Evolutionary conservation across 208 protist genomes (phyloP), one percentile per base, ranked within the genome.

Genomic region (Wallacemonas sp.): DNA sequence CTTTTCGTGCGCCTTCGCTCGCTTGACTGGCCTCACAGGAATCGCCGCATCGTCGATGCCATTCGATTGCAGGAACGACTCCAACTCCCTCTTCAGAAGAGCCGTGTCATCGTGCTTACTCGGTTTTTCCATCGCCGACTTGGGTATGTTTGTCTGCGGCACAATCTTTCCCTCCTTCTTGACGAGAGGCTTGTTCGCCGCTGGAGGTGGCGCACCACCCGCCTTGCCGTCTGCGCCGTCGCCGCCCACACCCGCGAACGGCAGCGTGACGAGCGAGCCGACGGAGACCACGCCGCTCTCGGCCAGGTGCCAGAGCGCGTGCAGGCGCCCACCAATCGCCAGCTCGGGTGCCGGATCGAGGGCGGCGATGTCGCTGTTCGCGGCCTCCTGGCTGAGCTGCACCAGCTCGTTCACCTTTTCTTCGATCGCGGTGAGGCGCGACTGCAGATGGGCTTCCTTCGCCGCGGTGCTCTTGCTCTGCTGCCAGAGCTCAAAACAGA

Each of bases 371-470:
- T 66, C 54, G 44, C 36, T 48, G 29, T 26, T 47, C 29, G 23
- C 49, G 38, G 47, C 72, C 69, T 68, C 47, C 70, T 56, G 55
- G 63, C 55, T 83, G 27, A 29, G 41, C 36, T 68, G 56, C 2
- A 85, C 69, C 21, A 95, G 68, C 72, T 89, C 81, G 48, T 92
- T 93, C 44, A 95, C 77, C 76, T 93, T 91, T 36, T 73, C 36
- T 62, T 95, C 87, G 29, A 95, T 80, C 17, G 81, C 76, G 26
- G 83, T 74, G 46, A 95, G 72, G 2, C 88, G 80, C 3, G 68
- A 70, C 44, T 88, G 65, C 16, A 93, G 49, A 55, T 76, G 60
- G 0, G 72, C 74, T 47, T 95, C 85, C 56, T 91, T 92, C 26
- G 72, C 76, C 1, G 84, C 80, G 8, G 77, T 61, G 1, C 70